Evolutionary conservation across 2,329 filamentous ascomycete genomes (phyloP), one percentile per base, ranked within the genome.

Genomic region (Penicillium sp.): DNA sequence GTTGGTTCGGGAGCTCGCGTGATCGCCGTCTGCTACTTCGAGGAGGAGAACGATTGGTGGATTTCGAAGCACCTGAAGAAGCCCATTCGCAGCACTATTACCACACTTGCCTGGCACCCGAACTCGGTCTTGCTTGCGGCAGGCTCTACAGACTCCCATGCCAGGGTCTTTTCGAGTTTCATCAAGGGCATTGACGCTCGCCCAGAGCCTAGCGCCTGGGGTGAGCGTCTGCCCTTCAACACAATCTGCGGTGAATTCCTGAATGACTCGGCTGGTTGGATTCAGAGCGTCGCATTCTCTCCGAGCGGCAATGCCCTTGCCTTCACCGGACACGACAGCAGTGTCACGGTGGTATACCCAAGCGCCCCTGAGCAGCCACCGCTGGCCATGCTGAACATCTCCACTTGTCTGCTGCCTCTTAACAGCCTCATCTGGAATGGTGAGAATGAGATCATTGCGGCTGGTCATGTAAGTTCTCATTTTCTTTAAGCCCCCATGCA

Each of bases 41-140:
- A 98, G 64, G 87, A 95, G 66, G 93, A 98, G 70, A 96, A 98
- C 70, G 90, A 98, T 74, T 98, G 93, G 93, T 98, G 93, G 93
- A 91, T 98, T 28, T 96, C 90, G 25, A 98, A 98, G 77, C 93
- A 98, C 71, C 73, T 98, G 62, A 97, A 97, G 81, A 98, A 97
- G 79, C 93, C 93, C 14, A 94, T 98, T 59, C 86, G 91, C 54
- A 95, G 89, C 65, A 98, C 93, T 41, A 91, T 98, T 58, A 97
- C 93, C 40, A 89, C 86, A 11, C 81, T 98, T 30, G 84, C 85
- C 41, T 98, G 93, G 93, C 93, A 98, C 69, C 93, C 93, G 23
- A 98, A 98, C 76, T 94, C 87, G 7, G 93, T 98, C 11, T 79
- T 98, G 20, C 77, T 98, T 16, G 93, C 91, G 11, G 89, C 93